These are phyloP conservation scores for Cryptococcus neoformans DNA, from an alignment of 1,284 basidiomycete genomes.

Conservation along the genomic window DNA sequence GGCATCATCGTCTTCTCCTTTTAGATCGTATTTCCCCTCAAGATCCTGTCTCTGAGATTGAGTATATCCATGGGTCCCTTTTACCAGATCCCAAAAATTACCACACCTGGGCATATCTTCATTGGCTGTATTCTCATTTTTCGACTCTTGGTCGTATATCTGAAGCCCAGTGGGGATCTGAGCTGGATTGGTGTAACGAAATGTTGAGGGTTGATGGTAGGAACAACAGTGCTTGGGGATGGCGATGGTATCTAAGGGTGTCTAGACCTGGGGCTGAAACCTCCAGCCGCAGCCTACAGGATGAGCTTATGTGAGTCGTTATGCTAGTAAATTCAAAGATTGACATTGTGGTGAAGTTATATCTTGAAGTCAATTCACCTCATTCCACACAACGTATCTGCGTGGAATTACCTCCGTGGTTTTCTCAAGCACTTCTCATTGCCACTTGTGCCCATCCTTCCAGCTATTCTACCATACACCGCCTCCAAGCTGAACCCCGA, in stretches of 20 bases:
- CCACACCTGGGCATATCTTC: constrained; percentile 92
- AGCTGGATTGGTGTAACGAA: constrained; percentile 71
- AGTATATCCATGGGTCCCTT: constrained; percentile 70
- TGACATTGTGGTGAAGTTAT: constrained; percentile 42
- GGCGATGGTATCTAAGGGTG: constrained; percentile 91
- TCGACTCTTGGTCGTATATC: constrained; percentile 39
- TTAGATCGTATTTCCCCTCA: constrained; percentile 57
- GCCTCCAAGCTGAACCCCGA: constrained; percentile 10
- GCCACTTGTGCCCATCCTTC: constrained; percentile 58
- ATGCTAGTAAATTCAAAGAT: neutral
- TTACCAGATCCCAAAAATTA: constrained; percentile 84
- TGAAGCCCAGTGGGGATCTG: constrained; percentile 69
- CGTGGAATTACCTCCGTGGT: constrained; percentile 91
- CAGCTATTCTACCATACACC: constrained; percentile 67
- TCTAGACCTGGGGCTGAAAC: constrained; percentile 54
- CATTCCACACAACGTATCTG: constrained; percentile 85
- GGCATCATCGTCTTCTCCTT: constrained; percentile 84
- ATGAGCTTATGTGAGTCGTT: constrained; percentile 65
- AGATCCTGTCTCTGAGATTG: constrained; percentile 61
- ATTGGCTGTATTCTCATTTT: constrained; percentile 85
- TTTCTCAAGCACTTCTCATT: constrained; percentile 51
- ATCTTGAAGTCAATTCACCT: constrained; percentile 73
- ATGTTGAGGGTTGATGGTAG: constrained; percentile 76
- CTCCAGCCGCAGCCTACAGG: constrained; percentile 54
- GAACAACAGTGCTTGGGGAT: constrained; percentile 99